Conservation (phyloP, 768 basidiomycete genomes). For the Lactifluus piperatus region DNA sequence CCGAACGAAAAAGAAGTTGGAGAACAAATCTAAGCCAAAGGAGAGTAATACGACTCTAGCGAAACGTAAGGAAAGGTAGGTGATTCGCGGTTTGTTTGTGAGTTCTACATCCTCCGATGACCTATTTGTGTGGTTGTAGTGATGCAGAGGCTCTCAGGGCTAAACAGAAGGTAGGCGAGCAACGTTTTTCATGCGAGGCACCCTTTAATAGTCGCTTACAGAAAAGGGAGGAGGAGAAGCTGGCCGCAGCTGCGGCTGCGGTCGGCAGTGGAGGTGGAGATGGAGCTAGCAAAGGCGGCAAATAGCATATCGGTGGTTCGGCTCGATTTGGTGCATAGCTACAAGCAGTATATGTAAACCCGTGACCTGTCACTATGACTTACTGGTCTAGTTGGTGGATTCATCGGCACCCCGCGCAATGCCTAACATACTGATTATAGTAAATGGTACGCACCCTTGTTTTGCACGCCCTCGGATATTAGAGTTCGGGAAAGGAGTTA, state of each 20-base stretch:
- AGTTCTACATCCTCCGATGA: slow-evolving; percentile 20
- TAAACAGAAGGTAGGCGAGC: slow-evolving; percentile 61
- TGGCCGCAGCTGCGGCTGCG: slow-evolving; percentile 20
- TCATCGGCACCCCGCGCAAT: background rate
- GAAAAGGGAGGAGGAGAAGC: slow-evolving; percentile 28
- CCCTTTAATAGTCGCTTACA: slow-evolving; percentile 11
- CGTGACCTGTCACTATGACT: slow-evolving; percentile 6
- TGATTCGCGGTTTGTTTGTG: slow-evolving; percentile 16
- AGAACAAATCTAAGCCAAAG: slow-evolving; percentile 55
- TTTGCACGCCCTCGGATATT: background rate
- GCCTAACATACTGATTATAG: background rate
- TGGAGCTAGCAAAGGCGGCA: slow-evolving; percentile 16
- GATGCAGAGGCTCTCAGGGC: slow-evolving; percentile 68
- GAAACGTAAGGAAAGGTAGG: slow-evolving; percentile 72
- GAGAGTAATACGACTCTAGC: slow-evolving; percentile 54
- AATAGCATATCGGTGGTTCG: slow-evolving; percentile 21
- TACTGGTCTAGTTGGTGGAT: background rate
- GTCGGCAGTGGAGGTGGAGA: background rate
- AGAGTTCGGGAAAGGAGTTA: slow-evolving; percentile 3
- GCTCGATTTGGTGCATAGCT: background rate
- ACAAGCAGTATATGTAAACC: background rate
- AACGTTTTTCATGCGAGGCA: background rate
- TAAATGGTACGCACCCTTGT: background rate
- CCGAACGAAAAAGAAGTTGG: slow-evolving; percentile 66
- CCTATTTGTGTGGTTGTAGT: slow-evolving; percentile 33